Evolutionary conservation across 2,329 filamentous ascomycete species (phyloP).

Genomic region (Atkinsonella texensis): DNA sequence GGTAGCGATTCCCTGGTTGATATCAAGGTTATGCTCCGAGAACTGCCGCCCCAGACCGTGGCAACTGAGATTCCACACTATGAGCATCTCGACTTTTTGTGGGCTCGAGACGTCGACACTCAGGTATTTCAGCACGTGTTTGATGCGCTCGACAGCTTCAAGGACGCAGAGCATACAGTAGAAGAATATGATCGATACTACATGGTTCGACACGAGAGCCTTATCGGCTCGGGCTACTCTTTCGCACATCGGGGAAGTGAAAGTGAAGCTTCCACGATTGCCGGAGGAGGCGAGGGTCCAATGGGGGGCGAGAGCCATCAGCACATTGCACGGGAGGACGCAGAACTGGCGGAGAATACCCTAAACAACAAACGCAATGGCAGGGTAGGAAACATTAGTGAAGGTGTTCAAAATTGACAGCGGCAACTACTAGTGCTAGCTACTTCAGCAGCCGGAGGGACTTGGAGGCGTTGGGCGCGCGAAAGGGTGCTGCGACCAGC

Average conservation of each 20-base stretch:
- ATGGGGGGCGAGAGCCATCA: constrained; percentile 9
- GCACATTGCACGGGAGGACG: constrained; percentile 18
- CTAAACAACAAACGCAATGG: not conserved
- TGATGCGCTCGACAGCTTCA: constrained; percentile 68
- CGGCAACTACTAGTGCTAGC: not conserved
- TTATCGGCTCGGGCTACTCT: constrained; percentile 27
- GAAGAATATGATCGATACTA: constrained; percentile 50
- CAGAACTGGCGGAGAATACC: not conserved
- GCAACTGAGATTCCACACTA: constrained; percentile 84
- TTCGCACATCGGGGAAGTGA: constrained; percentile 20
- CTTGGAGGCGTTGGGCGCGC: constrained; percentile 17
- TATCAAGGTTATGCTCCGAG: constrained; percentile 82
- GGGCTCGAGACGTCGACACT: constrained; percentile 73
- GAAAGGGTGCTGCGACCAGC: constrained; percentile 5
- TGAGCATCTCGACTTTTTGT: constrained; percentile 93
- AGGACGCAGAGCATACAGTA: constrained; percentile 41
- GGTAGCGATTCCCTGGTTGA: constrained; percentile 90
- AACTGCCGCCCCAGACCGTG: constrained; percentile 73
- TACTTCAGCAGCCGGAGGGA: constrained; percentile 13
- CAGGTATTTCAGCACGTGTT: constrained; percentile 89
- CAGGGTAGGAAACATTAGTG: not conserved
- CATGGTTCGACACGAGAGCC: constrained; percentile 36
- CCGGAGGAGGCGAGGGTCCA: constrained; percentile 6
- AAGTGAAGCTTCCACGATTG: constrained; percentile 23
- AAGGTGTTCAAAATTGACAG: not conserved